Evolutionary conservation across 106 monocot species (phyloP).

Genomic region (Dioscorea alata): DNA sequence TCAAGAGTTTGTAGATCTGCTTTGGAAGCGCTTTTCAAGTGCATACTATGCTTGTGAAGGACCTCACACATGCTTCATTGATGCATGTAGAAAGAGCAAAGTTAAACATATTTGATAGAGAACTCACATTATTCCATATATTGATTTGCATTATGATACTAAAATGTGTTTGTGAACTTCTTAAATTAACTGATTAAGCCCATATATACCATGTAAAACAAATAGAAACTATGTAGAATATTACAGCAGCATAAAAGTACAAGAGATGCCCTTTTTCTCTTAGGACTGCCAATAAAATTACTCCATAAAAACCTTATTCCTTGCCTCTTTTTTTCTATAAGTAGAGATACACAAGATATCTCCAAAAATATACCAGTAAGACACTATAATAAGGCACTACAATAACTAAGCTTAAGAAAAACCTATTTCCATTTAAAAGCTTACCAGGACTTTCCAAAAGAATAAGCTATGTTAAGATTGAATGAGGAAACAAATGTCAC

Average conservation of each 20-base stretch:
- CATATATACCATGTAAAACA: no score
- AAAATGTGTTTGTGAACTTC: no score
- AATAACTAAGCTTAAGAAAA: no score
- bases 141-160: background rate
- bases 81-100: background rate
- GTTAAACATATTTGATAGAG: background rate
- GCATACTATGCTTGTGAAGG: conserved; percentile 16
- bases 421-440: no score
- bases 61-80: conserved; percentile 28
- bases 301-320: background rate
- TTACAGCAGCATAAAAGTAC: background rate
- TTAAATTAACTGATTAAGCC: background rate
- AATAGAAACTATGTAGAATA: no score
- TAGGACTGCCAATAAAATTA: background rate
- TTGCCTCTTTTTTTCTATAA: background rate
- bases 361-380: no score
- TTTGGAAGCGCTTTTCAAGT: conserved; percentile 12
- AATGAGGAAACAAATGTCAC: no score
- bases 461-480: no score
- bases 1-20: conserved; percentile 14
- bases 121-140: no score
- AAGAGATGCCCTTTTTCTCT: background rate
- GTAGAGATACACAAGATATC: no score
- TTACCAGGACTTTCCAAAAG: no score
- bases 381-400: no score